These are phyloP conservation scores for Cryptococcus sp. DNA, from an alignment of 1,284 basidiomycete genomes.

Conservation along the genomic window DNA sequence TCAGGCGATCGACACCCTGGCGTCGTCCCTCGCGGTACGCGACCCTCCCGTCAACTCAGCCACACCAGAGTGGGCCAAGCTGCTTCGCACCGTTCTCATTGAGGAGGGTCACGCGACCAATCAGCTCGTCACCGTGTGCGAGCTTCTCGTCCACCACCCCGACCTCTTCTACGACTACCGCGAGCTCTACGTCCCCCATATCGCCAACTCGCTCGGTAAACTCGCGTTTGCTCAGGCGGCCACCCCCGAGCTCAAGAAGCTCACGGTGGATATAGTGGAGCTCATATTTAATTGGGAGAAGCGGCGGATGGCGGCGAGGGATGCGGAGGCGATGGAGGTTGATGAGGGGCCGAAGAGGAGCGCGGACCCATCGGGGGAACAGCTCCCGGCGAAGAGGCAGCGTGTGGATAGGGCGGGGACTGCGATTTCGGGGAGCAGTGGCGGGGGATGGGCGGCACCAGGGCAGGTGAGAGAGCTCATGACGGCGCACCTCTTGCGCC, in stretches of 20 bases:
- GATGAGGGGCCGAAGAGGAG: slow-evolving; percentile 37
- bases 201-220: slow-evolving; percentile 85
- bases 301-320: slow-evolving; percentile 53
- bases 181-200: slow-evolving; percentile 91
- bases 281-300: slow-evolving; percentile 87
- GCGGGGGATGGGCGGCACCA: slow-evolving; percentile 67
- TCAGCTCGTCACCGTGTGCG: slow-evolving; percentile 84
- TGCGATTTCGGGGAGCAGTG: slow-evolving; percentile 44
- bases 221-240: slow-evolving; percentile 74
- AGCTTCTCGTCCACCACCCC: slow-evolving; percentile 86
- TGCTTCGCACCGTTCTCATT: slow-evolving; percentile 77
- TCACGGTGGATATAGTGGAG: slow-evolving; percentile 80
- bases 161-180: slow-evolving; percentile 92
- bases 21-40: slow-evolving; percentile 68
- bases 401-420: slow-evolving; percentile 52
- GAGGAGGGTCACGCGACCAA: slow-evolving; percentile 83
- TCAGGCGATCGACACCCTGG: slow-evolving; percentile 87
- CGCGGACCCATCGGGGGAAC: slow-evolving; percentile 22
- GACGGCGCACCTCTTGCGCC: slow-evolving; percentile 87
- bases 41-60: slow-evolving; percentile 58
- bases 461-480: slow-evolving; percentile 79
- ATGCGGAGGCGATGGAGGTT: slow-evolving; percentile 49
- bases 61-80: slow-evolving; percentile 79
- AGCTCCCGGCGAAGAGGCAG: slow-evolving; percentile 50
- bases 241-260: slow-evolving; percentile 72